These are phyloP conservation scores for Myxozyma melibiosi DNA, from an alignment of 805 yeast genomes.

Conservation along the genomic window DNA sequence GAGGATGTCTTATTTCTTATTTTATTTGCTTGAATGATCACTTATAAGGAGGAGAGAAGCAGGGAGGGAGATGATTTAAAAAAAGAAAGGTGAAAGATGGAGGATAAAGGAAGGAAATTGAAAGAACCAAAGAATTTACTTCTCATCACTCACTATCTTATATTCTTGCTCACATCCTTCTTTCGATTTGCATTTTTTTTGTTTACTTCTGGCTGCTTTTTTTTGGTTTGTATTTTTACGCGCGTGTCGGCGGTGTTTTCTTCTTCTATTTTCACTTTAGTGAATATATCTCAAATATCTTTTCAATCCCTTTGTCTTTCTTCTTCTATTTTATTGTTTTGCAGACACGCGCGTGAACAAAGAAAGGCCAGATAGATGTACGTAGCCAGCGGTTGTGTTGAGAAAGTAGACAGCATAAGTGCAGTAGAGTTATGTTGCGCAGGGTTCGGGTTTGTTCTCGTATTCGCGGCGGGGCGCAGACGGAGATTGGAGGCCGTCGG, in stretches of 20 bases:
- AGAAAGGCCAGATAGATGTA: too few species aligned
- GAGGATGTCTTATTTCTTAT: too few species aligned
- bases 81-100: not conserved
- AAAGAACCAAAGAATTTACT: not conserved
- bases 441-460: too few species aligned
- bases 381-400: too few species aligned
- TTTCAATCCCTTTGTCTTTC: not conserved
- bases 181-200: not conserved
- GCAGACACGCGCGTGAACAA: not conserved
- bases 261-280: not conserved
- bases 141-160: not conserved
- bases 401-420: too few species aligned
- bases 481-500: too few species aligned
- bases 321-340: not conserved
- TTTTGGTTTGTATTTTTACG: slow-evolving; percentile 3
- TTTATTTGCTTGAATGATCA: too few species aligned
- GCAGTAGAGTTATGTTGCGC: too few species aligned
- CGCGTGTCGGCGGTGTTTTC: slow-evolving; percentile 8
- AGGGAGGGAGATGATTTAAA: too few species aligned
- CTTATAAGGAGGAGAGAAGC: too few species aligned
- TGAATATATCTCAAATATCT: not conserved
- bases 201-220: not conserved
- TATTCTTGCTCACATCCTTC: not conserved
- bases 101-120: too few species aligned
- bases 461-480: too few species aligned